Evolutionary conservation across 2,329 filamentous ascomycete species (phyloP), one percentile per base, ranked within the genome.

Genomic region (Epichloe baconii): DNA sequence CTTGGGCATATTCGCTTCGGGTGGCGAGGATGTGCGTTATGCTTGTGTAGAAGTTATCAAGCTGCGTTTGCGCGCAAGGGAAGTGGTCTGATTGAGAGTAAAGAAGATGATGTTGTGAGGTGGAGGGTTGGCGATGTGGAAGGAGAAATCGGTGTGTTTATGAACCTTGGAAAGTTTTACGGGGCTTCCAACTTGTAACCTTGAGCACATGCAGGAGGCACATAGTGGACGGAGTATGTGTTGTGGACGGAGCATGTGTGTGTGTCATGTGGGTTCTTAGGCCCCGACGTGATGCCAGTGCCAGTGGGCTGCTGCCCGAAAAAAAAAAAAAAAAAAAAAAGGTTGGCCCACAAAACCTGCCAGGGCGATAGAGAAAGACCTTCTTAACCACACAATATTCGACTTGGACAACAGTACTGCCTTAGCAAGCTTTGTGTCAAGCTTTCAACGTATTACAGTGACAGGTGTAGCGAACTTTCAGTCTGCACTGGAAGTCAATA

Each of bases 1-100:
- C 88, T 96, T 96, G 66, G 90, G 90, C 90, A 96, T 96, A 56
- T 72, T 83, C 48, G 37, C 42, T 23, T 12, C 17, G 41, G 43
- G 50, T 40, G 17, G 21, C 26, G 48, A 26, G 10, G 35, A 46
- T 40, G 21, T 6, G 48, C 43, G n/a, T 46, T 37, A 14, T 40
- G 17, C 17, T 31, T 11, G 42, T 3, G 19, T 21, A 42, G 8
- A 12, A 43, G n/a, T 6, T 46, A 21, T 46, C 21, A 43, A 17
- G 11, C 44, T 44, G 21, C 21, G 35, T 17, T 21, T 35, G 46
- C 35, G 50, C 26, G 31, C 6, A 48, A 34, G 42, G 41, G 14
- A 45, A 3, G 17, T 23, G 23, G 14, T 23, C 19, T 44, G 42
- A 17, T n/a, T 37, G 35, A 34, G 35, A 35, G 43, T 43, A 37